phyloP scores from a whole-genome alignment of 2,329 filamentous ascomycete genomes.

The Clarireedia sp. region DNA sequence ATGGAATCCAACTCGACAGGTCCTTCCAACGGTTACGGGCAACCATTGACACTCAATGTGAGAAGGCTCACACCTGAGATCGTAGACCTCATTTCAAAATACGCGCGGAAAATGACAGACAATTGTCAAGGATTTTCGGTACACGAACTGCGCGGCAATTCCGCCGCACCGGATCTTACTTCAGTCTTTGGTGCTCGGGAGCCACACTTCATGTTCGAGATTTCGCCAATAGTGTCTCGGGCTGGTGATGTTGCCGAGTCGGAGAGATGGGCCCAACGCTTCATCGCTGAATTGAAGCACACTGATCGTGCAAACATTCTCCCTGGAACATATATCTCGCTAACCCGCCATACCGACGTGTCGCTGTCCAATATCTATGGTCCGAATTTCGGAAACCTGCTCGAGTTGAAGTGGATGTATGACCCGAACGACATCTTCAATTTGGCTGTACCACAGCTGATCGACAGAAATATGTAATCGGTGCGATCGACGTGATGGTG shows the following conservation, averaged over 20 bases:
- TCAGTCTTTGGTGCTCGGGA: constrained; percentile 28
- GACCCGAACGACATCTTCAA: constrained; percentile 33
- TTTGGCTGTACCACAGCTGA: constrained; percentile 26
- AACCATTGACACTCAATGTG: constrained; percentile 9
- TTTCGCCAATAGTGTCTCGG: constrained; percentile 25
- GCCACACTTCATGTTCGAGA: constrained; percentile 33
- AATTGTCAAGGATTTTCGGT: constrained; percentile 26
- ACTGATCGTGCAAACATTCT: constrained; percentile 24
- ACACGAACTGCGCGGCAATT: constrained; percentile 25
- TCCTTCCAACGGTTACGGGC: constrained; percentile 7
- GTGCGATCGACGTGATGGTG: too few relatives aligned
- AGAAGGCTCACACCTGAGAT: constrained; percentile 9
- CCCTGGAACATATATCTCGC: constrained; percentile 28
- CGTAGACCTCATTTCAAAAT: neutral
- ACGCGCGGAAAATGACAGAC: constrained; percentile 18
- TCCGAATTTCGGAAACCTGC: constrained; percentile 17
- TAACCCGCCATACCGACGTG: constrained; percentile 19
- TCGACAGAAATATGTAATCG: neutral
- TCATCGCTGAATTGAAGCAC: constrained; percentile 17
- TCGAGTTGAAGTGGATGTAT: constrained; percentile 29
- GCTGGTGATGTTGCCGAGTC: constrained; percentile 21
- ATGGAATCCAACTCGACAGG: constrained; percentile 9
- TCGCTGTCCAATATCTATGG: constrained; percentile 29
- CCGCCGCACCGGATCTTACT: constrained; percentile 12
- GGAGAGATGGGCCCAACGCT: constrained; percentile 20